A percentile compares a stretch with the other conserved stretches of the same genome.
Conservation (phyloP, 225 moss, liverwort and hornwort genomes). For the Neckera pumila region DNA sequence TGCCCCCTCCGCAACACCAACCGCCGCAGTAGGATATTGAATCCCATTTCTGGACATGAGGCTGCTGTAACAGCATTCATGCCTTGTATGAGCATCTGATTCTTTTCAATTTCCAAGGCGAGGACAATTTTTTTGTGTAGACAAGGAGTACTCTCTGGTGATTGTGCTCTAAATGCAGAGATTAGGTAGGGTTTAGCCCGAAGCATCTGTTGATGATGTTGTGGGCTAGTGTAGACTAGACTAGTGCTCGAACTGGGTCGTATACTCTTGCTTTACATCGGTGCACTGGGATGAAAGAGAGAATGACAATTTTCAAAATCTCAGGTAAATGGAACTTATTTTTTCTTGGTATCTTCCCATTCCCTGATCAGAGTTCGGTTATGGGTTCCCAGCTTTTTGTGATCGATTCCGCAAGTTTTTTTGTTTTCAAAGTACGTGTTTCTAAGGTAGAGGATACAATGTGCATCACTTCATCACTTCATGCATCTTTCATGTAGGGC, state of each 20-base stretch:
- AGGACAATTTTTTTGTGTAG: neutral
- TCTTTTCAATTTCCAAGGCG: neutral
- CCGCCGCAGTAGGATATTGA: conserved; percentile 10
- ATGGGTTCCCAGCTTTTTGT: neutral
- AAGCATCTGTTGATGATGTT: conserved; percentile 2
- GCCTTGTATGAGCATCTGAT: neutral
- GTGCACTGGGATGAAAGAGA: neutral
- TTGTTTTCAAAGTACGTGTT: neutral
- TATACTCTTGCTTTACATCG: neutral
- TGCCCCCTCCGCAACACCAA: conserved; percentile 69
- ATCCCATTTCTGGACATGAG: neutral
- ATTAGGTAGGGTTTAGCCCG: neutral
- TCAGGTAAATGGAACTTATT: neutral
- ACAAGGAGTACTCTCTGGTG: neutral
- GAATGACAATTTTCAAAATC: neutral
- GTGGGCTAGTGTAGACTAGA: conserved; percentile 2
- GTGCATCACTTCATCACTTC: neutral
- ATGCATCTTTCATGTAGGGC: neutral
- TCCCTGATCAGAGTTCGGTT: neutral
- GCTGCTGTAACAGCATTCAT: neutral
- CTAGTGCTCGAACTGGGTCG: neutral
- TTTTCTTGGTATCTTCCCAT: neutral
- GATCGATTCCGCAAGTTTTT: neutral
- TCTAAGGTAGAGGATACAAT: neutral
- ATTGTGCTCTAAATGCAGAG: neutral